These are phyloP conservation scores for Cyberlindnera amylophila DNA, from an alignment of 805 yeast genomes.

Conservation along the genomic window DNA sequence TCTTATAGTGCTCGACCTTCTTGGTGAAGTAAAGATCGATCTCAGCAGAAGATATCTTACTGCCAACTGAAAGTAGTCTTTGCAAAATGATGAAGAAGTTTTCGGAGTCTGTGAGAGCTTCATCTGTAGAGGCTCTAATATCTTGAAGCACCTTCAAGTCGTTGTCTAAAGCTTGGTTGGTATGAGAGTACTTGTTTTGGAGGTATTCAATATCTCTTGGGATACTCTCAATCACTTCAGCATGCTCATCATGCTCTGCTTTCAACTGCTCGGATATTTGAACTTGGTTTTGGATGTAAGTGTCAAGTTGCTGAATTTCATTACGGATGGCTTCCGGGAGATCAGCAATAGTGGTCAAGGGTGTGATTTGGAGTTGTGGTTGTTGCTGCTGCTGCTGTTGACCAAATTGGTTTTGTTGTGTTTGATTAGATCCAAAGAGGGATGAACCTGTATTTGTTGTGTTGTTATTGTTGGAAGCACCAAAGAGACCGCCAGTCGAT, in stretches of 20 bases:
- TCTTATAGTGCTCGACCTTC: constrained; percentile 33
- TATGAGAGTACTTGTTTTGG: constrained; percentile 55
- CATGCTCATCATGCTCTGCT: constrained; percentile 58
- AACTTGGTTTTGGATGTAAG: constrained; percentile 70
- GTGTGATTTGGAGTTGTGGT: constrained; percentile 48
- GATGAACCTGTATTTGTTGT: constrained; percentile 10
- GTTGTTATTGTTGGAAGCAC: constrained; percentile 21
- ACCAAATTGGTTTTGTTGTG: constrained; percentile 11
- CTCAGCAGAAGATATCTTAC: constrained; percentile 52
- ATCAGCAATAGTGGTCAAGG: constrained; percentile 73
- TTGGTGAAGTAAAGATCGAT: constrained; percentile 53
- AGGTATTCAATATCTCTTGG: constrained; percentile 70
- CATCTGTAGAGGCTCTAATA: constrained; percentile 41
- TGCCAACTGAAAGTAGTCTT: constrained; percentile 50
- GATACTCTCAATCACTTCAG: constrained; percentile 59
- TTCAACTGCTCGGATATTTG: constrained; percentile 65
- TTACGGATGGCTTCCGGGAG: constrained; percentile 66
- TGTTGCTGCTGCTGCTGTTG: constrained; percentile 29
- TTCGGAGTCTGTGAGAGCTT: constrained; percentile 42
- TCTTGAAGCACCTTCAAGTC: constrained; percentile 44
- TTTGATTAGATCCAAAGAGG: constrained; percentile 14
- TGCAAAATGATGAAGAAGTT: constrained; percentile 50
- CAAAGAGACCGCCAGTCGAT: constrained; percentile 36
- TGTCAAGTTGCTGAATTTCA: constrained; percentile 67
- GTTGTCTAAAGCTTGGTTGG: constrained; percentile 57